These are phyloP conservation scores for Lumnitzera racemosa DNA, from an alignment of 345 rosid genomes.

Conservation along the genomic window DNA sequence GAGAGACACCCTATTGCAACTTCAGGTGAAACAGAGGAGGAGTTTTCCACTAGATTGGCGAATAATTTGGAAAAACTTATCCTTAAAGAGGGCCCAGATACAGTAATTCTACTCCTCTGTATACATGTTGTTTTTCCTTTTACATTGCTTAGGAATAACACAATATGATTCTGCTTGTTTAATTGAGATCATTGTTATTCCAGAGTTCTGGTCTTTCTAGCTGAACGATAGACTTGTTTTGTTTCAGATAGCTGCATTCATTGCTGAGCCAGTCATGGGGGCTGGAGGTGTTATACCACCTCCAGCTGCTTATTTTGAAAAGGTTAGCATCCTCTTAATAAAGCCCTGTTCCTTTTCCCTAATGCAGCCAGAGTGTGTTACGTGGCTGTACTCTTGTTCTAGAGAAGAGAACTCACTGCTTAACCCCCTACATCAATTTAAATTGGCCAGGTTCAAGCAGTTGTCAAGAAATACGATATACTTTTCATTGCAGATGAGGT, in stretches of 20 bases:
- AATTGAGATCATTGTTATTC: constrained; percentile 2
- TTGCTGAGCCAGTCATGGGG: constrained; percentile 97
- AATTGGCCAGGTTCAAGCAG: constrained; percentile 68
- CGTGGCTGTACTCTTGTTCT: background rate
- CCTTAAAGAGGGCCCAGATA: constrained; percentile 93
- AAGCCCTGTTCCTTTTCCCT: too few relatives aligned
- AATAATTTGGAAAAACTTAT: constrained; percentile 80
- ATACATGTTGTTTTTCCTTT: constrained; percentile 2
- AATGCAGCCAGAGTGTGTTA: too few relatives aligned
- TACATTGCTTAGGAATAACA: background rate
- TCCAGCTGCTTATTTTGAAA: constrained; percentile 89
- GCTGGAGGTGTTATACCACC: constrained; percentile 99
- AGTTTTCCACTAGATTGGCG: constrained; percentile 85
- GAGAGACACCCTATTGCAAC: background rate
- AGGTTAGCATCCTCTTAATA: constrained; percentile 33
- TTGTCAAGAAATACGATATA: constrained; percentile 79
- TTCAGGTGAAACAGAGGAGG: constrained; percentile 92
- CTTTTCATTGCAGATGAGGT: constrained; percentile 97
- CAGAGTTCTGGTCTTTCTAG: constrained; percentile 1
- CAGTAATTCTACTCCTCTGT: constrained; percentile 32
- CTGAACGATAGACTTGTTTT: constrained; percentile 8
- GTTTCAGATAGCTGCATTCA: constrained; percentile 87
- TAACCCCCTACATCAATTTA: too few relatives aligned
- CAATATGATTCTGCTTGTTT: background rate
- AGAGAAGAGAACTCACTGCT: background rate